A percentile compares a stretch with the other conserved stretches of the same genome.
These are phyloP conservation scores for Leishmania mexicana DNA, from an alignment of 208 protist genomes.

Conservation along the genomic window DNA sequence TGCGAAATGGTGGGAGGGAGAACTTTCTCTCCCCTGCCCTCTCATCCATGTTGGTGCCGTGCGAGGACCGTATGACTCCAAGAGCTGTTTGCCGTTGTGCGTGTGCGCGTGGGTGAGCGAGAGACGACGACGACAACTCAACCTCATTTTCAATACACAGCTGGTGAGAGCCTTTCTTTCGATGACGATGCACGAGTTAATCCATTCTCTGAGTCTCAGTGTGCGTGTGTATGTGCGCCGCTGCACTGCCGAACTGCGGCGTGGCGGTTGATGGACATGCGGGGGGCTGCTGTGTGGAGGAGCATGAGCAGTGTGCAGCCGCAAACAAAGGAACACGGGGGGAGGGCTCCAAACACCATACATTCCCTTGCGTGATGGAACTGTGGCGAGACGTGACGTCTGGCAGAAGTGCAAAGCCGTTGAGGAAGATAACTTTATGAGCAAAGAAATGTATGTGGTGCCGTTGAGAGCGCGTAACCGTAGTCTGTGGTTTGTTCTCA, in stretches of 20 bases:
- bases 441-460: neutral
- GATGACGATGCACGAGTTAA: slow-evolving; percentile 46
- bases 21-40: neutral
- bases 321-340: slow-evolving; percentile 21
- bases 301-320: slow-evolving; percentile 2
- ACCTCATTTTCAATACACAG: slow-evolving; percentile 42
- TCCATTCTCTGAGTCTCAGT: slow-evolving; percentile 47
- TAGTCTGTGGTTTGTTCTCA: neutral
- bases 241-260: neutral
- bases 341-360: neutral
- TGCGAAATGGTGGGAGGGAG: neutral
- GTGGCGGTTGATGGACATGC: neutral
- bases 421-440: rapidly evolving
- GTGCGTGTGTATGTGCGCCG: slow-evolving; percentile 5
- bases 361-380: slow-evolving; percentile 15
- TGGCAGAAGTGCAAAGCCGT: too few relatives aligned
- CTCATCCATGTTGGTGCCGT: slow-evolving; percentile 18
- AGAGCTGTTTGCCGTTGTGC: slow-evolving; percentile 11
- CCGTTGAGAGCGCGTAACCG: neutral
- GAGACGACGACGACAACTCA: slow-evolving; percentile 37
- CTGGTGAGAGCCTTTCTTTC: slow-evolving; percentile 43
- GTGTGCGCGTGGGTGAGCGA: neutral
- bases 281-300: neutral
- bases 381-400: neutral
- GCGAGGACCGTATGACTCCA: slow-evolving; percentile 30